Evolutionary conservation across 805 yeast genomes (phyloP).

Genomic region (Barnettozyma sucrosica): DNA sequence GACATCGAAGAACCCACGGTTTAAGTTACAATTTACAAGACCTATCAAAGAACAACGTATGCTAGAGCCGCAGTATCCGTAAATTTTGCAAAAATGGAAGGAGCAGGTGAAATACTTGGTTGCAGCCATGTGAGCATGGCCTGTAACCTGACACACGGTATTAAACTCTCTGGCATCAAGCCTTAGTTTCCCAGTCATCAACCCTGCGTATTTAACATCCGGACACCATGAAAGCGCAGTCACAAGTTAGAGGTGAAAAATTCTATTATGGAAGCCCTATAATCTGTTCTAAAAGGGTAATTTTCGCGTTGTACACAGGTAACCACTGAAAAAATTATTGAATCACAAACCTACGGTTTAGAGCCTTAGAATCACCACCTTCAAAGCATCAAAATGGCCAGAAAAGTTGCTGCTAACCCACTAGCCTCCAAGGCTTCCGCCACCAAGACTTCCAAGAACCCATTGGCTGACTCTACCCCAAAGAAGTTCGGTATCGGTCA

Average conservation of each 20-base stretch:
- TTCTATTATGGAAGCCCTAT: neutral
- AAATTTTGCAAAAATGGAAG: too few relatives aligned
- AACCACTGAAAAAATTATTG: conserved; percentile 1
- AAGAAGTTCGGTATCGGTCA: conserved; percentile 97
- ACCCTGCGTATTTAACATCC: neutral
- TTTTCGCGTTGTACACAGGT: neutral
- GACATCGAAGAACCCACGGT: too few relatives aligned
- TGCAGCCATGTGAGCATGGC: too few relatives aligned
- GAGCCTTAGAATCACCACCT: neutral
- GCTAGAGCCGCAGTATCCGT: too few relatives aligned
- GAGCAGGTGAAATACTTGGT: too few relatives aligned
- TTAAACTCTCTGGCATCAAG: too few relatives aligned
- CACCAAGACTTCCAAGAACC: conserved; percentile 63
- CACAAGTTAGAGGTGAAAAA: conserved; percentile 1
- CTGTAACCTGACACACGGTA: too few relatives aligned
- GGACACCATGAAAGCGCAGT: conserved; percentile 4
- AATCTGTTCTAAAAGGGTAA: neutral
- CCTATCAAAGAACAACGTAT: too few relatives aligned
- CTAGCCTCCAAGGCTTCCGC: conserved; percentile 67
- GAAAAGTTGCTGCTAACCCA: conserved; percentile 98
- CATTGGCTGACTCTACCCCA: conserved; percentile 85
- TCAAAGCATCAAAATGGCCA: conserved; percentile 21
- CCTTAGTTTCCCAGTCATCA: too few relatives aligned
- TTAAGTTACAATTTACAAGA: too few relatives aligned
- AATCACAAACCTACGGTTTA: neutral